Percentiles rank a stretch among this genome's conserved stretches.
Conservation (phyloP, 2,329 filamentous ascomycete genomes). For the Beauveria rudraprayagi region DNA sequence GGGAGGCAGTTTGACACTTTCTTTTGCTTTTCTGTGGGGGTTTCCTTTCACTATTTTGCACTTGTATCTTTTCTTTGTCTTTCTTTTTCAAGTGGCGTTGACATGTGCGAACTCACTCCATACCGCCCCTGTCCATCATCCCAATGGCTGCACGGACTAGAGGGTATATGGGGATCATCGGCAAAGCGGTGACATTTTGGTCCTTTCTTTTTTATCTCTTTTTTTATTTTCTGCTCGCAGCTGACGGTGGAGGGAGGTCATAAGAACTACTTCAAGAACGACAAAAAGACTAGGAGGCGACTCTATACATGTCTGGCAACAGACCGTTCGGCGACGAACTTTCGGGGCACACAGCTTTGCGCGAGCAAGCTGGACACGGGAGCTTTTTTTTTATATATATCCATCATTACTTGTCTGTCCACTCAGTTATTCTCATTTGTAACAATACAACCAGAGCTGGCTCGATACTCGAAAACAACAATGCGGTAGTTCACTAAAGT, state of each 20-base stretch:
- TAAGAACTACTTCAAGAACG: not conserved
- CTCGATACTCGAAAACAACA: not conserved
- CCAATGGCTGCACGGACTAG: not conserved
- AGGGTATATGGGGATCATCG: not conserved
- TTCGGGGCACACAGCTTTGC: not conserved
- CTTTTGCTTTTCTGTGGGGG: not conserved
- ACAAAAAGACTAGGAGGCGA: conserved; percentile 17
- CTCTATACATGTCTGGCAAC: conserved; percentile 25
- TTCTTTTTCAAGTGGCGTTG: conserved; percentile 9
- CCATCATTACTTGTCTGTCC: conserved; percentile 4
- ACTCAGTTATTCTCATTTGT: conserved; percentile 4
- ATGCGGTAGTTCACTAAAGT: not conserved
- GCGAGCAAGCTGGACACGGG: not conserved
- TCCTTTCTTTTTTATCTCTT: not conserved
- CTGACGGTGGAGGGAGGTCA: not conserved
- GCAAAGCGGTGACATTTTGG: not conserved
- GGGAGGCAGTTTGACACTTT: not conserved
- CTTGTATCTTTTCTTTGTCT: not conserved
- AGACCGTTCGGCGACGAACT: conserved; percentile 22
- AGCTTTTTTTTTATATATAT: conserved; percentile 11
- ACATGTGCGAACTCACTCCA: not conserved
- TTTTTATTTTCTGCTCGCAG: not conserved
- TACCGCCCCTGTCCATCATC: not conserved
- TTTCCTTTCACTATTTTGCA: not conserved
- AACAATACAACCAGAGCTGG: conserved; percentile 5